These are phyloP conservation scores for Xylaria grammica DNA, from an alignment of 495 filamentous ascomycete species.

Conservation along the genomic window DNA sequence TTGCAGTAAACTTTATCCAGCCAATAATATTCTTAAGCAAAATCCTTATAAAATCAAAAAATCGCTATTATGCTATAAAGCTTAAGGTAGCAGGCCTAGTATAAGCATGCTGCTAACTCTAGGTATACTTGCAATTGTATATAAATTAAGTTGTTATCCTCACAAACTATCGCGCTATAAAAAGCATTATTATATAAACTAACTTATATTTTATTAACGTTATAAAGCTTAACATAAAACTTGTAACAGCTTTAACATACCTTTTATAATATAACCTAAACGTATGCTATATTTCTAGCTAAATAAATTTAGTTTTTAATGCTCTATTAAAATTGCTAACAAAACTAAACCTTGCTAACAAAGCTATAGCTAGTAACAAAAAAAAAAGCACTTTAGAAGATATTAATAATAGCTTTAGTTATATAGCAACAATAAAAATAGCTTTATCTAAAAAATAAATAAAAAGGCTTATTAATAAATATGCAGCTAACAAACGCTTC, in stretches of 20 bases:
- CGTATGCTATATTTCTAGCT: not conserved
- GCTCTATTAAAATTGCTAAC: not conserved
- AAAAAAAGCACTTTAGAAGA: not conserved
- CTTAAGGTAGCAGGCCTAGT: not conserved
- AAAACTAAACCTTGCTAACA: not conserved
- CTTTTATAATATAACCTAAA: not conserved
- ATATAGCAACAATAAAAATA: not conserved
- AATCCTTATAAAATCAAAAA: constrained; percentile 13
- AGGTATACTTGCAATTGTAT: not conserved
- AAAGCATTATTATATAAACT: constrained; percentile 18
- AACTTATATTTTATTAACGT: constrained; percentile 8
- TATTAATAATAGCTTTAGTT: too few species aligned
- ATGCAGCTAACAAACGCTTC: not conserved
- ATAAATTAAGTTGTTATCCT: not conserved
- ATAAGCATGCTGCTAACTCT: not conserved
- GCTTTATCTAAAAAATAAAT: not conserved
- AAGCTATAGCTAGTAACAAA: not conserved
- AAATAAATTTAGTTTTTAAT: not conserved
- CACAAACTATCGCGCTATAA: constrained; percentile 1
- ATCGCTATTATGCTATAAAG: not conserved
- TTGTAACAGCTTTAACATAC: constrained; percentile 11
- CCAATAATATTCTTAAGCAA: constrained; percentile 4
- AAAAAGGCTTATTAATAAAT: not conserved
- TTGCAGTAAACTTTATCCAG: not conserved
- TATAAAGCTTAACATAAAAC: constrained; percentile 9